Evolutionary conservation across 2,329 filamentous ascomycete species (phyloP).

Genomic region (Colletotrichum tamarilloi): DNA sequence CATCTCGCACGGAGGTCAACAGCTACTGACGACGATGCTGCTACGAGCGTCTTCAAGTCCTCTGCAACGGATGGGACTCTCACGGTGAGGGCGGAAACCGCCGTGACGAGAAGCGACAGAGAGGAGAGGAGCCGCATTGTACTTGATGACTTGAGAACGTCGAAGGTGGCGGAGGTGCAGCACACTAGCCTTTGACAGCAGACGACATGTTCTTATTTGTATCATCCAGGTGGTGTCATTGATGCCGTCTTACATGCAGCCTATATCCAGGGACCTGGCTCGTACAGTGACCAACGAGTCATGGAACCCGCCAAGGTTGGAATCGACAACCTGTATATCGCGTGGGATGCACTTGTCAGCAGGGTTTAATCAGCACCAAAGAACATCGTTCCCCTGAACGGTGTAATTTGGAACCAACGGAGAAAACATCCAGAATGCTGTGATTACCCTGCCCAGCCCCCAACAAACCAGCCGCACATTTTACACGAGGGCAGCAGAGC

Average conservation of each 20-base stretch:
- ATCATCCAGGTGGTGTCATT: background rate
- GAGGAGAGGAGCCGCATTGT: background rate
- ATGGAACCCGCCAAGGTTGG: background rate
- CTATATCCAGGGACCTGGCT: background rate
- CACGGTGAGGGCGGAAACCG: background rate
- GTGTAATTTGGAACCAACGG: background rate
- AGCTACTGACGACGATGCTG: background rate
- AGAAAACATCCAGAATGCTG: background rate
- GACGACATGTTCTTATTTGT: background rate
- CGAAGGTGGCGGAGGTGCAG: background rate
- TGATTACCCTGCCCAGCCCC: background rate
- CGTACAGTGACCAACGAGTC: background rate
- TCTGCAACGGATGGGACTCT: background rate
- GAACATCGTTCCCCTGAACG: background rate
- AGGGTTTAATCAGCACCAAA: background rate
- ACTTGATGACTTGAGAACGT: too few species aligned
- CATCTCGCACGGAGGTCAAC: constrained; percentile 14
- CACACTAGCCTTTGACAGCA: background rate
- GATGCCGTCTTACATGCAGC: background rate
- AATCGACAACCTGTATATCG: background rate
- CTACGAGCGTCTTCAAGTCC: constrained; percentile 1
- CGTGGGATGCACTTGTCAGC: background rate
- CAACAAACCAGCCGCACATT: background rate
- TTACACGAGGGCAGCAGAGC: too few species aligned
- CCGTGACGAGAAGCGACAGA: background rate